These are phyloP conservation scores for Trichoderma sp. DNA, from an alignment of 2,329 filamentous ascomycete genomes.

Conservation along the genomic window DNA sequence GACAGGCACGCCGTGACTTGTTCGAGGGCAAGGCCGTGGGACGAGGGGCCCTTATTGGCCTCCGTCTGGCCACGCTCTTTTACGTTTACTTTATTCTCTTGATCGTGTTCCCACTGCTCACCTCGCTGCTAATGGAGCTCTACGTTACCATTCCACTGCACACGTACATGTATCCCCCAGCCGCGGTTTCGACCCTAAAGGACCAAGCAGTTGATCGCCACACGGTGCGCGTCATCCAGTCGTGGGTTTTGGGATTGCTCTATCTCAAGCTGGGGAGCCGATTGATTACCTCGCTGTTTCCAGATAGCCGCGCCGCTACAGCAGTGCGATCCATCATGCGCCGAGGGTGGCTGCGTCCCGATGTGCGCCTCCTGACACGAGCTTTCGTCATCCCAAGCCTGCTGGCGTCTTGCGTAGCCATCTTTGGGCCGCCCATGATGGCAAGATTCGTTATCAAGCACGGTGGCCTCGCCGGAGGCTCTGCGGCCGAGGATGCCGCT, in stretches of 20 bases:
- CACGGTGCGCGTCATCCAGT: constrained; percentile 82
- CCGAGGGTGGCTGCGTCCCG: constrained; percentile 74
- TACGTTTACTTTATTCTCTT: constrained; percentile 76
- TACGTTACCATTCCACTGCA: constrained; percentile 86
- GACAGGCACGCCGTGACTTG: constrained; percentile 25
- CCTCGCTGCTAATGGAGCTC: constrained; percentile 77
- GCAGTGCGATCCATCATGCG: constrained; percentile 72
- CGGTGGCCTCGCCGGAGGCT: constrained; percentile 20
- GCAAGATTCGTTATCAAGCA: constrained; percentile 40
- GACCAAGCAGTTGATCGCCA: constrained; percentile 45
- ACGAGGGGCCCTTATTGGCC: constrained; percentile 29
- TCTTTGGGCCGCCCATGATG: constrained; percentile 61
- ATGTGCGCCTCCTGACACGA: constrained; percentile 74
- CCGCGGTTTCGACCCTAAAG: constrained; percentile 28
- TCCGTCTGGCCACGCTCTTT: constrained; percentile 46
- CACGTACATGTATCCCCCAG: constrained; percentile 61
- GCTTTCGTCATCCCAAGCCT: constrained; percentile 78
- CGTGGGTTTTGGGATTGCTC: constrained; percentile 89
- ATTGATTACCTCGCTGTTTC: constrained; percentile 64
- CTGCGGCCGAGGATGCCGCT: constrained; percentile 29
- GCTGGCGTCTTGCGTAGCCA: constrained; percentile 57
- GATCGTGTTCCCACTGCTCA: constrained; percentile 75
- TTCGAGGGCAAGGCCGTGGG: constrained; percentile 24
- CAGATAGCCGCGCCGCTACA: constrained; percentile 66
- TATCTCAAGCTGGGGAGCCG: constrained; percentile 79